Base-by-base conservation (phyloP, 2,329 filamentous ascomycete genomes). In the Thielaviopsis euricoi region DNA sequence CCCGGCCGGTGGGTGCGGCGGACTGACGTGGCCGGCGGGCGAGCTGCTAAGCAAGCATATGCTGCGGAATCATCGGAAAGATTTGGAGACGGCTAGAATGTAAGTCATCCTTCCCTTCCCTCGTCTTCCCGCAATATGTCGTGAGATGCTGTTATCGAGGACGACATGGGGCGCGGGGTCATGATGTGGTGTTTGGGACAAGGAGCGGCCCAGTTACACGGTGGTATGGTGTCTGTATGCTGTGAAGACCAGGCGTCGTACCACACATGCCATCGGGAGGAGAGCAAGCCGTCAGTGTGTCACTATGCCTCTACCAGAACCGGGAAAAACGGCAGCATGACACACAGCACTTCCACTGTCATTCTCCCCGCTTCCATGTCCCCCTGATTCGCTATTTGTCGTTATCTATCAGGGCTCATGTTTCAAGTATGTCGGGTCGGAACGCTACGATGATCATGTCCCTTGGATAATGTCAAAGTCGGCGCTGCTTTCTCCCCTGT, bases 11-110 rank as follows among this genome's bases (percentile, higher is more conserved):
- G 93, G 93, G 61, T 97, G 93, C 69, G 93, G 93, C 53, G 93
- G 93, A 2, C 87, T 94, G 71, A 78, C 94, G 12, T 97, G 93
- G 93, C 91, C 90, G 2, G 91, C 91, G 0, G 93, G 93, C 12
- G 86, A 95, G 82, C 80, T 93, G 17, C 75, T 98, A 56, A 80
- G 86, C 21, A 88, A 85, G 70, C 94, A 97, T 68, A 79, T 97
- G 77, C 76, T 97, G 60, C 80, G 84, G 56, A 83, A 83, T 66
- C 86, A 87, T 64, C 74, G 73, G 62, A 71, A 78, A n/a, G 73
- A 80, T 63, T 69, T 95, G 62, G 71, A 70, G 59, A 74, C 79
- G 59, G 83, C 86, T 62, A 79, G 81, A 70, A 89, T 95, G 87
- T 94, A 69, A 69, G 83, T 79, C 29, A 6, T 54, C 22, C 17